Base-by-base conservation (phyloP, 331 rosid genomes). In the Acacia concinna region DNA sequence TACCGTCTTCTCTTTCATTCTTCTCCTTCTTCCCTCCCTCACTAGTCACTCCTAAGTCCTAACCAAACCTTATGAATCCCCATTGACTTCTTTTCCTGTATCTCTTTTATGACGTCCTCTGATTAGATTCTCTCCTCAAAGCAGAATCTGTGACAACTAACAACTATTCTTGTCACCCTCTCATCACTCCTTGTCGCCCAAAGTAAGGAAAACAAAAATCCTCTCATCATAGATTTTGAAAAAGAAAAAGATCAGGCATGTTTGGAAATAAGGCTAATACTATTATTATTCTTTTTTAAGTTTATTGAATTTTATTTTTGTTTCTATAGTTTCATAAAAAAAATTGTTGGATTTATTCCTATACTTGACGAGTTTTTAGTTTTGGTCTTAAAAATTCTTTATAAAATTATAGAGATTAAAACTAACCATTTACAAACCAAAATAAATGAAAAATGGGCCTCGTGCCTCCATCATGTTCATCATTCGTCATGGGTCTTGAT, bases 121-220 rank as follows among this genome's bases (percentile, higher is more conserved):
- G 84, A 81, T 87, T 85, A 81, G 93, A 91, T 89, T 88, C 91
- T 84, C 84, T 80, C 87, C 38, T 78, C 91, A 70, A 81, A 78
- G 65, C 74, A 44, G 90, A 81, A 85, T 91, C 90, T 84, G 76
- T 73, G 56, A 66, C 52, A 40, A 60, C 40, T 67, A 68, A 69
- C 52, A 40, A 69, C 46, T 63, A 68, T 80, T 69, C 81, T 77
- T 80, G 77, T 79, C 34, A 31, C 23, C 35, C 66, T 10, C 35
- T 13, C 66, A 6, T 51, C 67, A 27, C 62, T 28, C 27, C 28
- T 27, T 57, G 11, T 57, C 3, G 18, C 64, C 64, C 14, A 23
- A 21, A 21, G 12, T 1, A 2, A 21, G 1, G 0, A 52, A 52
- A 20, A 6, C n/a, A 52, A n/a, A 1, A 52, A 57, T 4, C 68